phyloP scores from a whole-genome alignment of 2,329 filamentous ascomycete species.

The Fusarium sp. region DNA sequence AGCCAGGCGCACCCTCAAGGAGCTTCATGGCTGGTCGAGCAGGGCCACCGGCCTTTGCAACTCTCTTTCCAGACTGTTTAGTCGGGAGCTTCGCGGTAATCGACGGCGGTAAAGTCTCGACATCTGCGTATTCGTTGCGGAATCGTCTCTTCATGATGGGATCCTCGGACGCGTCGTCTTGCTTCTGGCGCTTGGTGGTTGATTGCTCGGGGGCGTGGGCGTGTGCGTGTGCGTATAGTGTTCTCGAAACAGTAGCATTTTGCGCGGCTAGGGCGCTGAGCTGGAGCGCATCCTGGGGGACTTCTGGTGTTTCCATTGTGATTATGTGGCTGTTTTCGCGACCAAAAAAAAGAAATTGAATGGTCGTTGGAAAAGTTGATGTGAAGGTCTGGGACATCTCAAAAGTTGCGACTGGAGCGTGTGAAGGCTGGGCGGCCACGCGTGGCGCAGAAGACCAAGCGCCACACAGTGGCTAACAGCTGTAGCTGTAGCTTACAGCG shows the following conservation, averaged over 20 bases:
- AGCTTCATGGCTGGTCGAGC: constrained; percentile 53
- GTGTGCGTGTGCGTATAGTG: constrained; percentile 50
- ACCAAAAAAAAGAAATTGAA: constrained; percentile 7
- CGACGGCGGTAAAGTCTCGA: constrained; percentile 80
- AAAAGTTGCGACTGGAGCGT: constrained; percentile 40
- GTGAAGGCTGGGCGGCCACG: constrained; percentile 47
- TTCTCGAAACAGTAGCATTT: constrained; percentile 52
- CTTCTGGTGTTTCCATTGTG: constrained; percentile 53
- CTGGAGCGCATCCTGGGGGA: constrained; percentile 51
- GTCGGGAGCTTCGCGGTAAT: constrained; percentile 83
- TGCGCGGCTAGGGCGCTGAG: constrained; percentile 53
- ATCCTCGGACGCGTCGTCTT: constrained; percentile 53
- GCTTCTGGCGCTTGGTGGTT: constrained; percentile 55
- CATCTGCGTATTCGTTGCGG: constrained; percentile 80
- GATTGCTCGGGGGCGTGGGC: constrained; percentile 36
- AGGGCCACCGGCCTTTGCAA: constrained; percentile 63
- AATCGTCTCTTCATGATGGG: constrained; percentile 63
- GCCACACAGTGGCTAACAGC: constrained; percentile 41
- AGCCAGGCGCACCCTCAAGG: constrained; percentile 52
- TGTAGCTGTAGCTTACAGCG: constrained; percentile 2
- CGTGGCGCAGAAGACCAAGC: constrained; percentile 47
- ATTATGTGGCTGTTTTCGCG: constrained; percentile 10
- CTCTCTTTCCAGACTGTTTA: constrained; percentile 51
- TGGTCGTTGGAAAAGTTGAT: constrained; percentile 39
- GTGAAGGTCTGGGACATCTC: constrained; percentile 15